Conservation (phyloP, 2,329 filamentous ascomycete genomes). For the Cladosporium halotolerans region DNA sequence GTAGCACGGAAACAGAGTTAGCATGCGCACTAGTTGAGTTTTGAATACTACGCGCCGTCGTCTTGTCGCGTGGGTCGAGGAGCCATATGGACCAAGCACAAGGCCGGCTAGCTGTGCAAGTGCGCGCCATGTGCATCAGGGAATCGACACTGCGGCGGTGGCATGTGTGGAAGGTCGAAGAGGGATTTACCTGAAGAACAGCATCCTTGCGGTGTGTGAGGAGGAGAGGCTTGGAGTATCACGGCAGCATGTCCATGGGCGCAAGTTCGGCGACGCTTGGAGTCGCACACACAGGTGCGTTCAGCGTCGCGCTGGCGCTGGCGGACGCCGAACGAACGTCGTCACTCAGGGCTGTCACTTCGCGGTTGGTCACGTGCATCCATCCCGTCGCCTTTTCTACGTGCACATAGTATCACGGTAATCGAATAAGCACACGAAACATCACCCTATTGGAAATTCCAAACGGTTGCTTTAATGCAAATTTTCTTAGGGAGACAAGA, state of each 20-base stretch:
- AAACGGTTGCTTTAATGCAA: too few relatives aligned
- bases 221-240: constrained; percentile 5
- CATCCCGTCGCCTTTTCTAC: too few relatives aligned
- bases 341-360: neutral
- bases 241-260: neutral
- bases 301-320: neutral
- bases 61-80: too few relatives aligned
- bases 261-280: constrained; percentile 1
- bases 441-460: neutral
- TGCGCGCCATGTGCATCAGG: too few relatives aligned
- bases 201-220: constrained; percentile 19
- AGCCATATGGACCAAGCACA: too few relatives aligned
- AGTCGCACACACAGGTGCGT: neutral
- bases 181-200: constrained; percentile 28
- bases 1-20: constrained; percentile 12
- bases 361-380: neutral
- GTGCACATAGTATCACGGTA: too few relatives aligned
- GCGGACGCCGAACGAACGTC: constrained; percentile 5
- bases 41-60: too few relatives aligned
- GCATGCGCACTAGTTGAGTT: neutral
- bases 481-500: too few relatives aligned
- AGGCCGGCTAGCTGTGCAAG: too few relatives aligned
- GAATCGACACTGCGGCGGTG: too few relatives aligned
- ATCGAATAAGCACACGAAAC: too few relatives aligned
- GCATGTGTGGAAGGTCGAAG: too few relatives aligned